Evolutionary conservation across 768 basidiomycete genomes (phyloP).

Genomic region (Mycena leptocephala): DNA sequence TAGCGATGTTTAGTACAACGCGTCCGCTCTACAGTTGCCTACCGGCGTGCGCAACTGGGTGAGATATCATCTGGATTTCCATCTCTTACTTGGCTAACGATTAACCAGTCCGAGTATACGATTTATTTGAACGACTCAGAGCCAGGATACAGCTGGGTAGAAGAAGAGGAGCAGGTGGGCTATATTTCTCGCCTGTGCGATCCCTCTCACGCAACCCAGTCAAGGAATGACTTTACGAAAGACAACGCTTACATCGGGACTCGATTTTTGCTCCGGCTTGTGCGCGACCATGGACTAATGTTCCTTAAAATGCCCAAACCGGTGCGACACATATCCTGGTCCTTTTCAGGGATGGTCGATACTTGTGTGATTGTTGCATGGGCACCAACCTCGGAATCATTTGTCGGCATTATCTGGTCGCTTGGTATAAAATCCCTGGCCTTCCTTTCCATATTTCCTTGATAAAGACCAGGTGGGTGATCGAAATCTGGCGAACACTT

Average conservation of each 20-base stretch:
- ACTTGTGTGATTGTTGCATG: constrained; percentile 55
- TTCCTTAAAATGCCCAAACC: constrained; percentile 40
- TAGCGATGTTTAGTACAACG: constrained; percentile 48
- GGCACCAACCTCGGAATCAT: constrained; percentile 49
- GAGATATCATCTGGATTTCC: constrained; percentile 2
- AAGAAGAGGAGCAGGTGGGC: constrained; percentile 31
- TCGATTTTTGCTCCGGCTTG: constrained; percentile 44
- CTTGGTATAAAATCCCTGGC: constrained; percentile 31
- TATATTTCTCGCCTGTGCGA: background rate
- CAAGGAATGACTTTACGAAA: constrained; percentile 46
- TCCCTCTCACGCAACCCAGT: background rate
- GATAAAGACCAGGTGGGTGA: constrained; percentile 5
- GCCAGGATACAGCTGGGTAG: constrained; percentile 37
- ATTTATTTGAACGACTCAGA: constrained; percentile 23
- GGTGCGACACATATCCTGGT: constrained; percentile 43
- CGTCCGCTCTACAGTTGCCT: constrained; percentile 38
- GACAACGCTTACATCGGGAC: constrained; percentile 47
- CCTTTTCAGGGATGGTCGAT: constrained; percentile 41
- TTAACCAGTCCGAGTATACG: constrained; percentile 36
- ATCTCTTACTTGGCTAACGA: background rate
- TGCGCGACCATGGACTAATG: constrained; percentile 35
- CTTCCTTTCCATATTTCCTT: constrained; percentile 47
- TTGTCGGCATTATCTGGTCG: constrained; percentile 51
- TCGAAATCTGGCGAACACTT: too few species aligned
- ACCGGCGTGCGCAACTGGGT: too few species aligned